Base-by-base conservation (phyloP, 257 asterid genomes). In the Cordia subcordata region DNA sequence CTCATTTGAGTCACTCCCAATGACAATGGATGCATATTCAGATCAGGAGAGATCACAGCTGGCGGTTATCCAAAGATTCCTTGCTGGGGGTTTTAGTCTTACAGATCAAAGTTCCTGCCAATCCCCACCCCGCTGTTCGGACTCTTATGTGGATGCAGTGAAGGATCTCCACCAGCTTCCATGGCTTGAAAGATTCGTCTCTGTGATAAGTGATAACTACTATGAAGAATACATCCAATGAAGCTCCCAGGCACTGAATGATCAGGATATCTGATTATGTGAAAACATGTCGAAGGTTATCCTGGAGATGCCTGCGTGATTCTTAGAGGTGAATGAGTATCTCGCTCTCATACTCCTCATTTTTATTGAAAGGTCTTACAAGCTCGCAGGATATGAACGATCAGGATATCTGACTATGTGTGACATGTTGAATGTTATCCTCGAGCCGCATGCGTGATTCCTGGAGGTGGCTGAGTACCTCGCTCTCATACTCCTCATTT, bases 81-180 rank as follows among this genome's bases (percentile, higher is more conserved):
- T 93, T 15, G 86, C 94, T 1, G 99, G 99, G 52, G 84, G 94
- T 45, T 89, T 89, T 68, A 70, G 96, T 58, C 75, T 84, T 52
- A 70, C 78, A 0, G 96, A 92, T 16, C 87, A 79, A 53, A 67
- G 67, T 37, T 71, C 84, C 10, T 10, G 74, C 39, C 89, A 86
- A 57, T 75, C 96, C 22, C 94, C 94, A 18, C 85, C 90, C 1
- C 83, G 60, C 40, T 78, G 82, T 79, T 75, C 87, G 57, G 97
- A 89, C 66, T 84, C 95, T 10, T 93, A 86, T 38, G 86, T 84
- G 0, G 97, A 93, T 57, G 81, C 91, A 35, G 83, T 93, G 92
- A 93, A 93, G 83, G 96, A 93, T 72, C 91, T 93, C 51, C 89
- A 80, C 51, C 97, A 89, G 79, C 88, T 89, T 63, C 99, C 99